Evolutionary conservation across 805 yeast species (phyloP).

Genomic region (Saturnispora ahearnii): DNA sequence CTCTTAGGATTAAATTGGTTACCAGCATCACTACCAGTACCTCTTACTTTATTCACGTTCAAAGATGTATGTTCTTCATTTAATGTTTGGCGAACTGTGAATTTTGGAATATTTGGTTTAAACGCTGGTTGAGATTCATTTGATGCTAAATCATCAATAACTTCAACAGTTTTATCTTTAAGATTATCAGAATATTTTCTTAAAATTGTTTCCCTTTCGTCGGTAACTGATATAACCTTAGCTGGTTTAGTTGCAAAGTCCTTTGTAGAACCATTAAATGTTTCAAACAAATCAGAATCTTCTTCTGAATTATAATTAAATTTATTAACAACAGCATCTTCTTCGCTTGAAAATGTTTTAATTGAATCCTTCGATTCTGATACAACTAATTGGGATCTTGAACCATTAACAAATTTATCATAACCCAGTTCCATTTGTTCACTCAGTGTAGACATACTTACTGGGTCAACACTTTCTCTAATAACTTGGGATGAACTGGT

Average conservation of each 20-base stretch:
- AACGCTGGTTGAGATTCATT: background rate
- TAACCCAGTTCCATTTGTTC: background rate
- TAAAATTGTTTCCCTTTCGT: background rate
- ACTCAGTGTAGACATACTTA: background rate
- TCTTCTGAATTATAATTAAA: background rate
- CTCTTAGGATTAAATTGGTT: background rate
- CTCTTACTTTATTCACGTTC: background rate
- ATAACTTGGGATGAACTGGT: slow-evolving; percentile 1
- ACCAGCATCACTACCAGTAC: background rate
- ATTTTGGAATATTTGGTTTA: background rate
- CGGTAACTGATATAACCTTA: background rate
- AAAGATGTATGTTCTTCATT: background rate
- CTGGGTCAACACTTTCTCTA: background rate
- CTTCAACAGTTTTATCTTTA: background rate
- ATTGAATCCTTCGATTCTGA: slow-evolving; percentile 6
- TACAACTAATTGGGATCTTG: background rate
- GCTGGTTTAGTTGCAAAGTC: slow-evolving; percentile 10
- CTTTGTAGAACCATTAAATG: slow-evolving; percentile 10
- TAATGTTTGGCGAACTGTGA: background rate
- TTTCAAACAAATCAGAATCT: slow-evolving; percentile 12
- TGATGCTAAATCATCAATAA: background rate
- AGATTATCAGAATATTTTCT: background rate
- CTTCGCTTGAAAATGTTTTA: slow-evolving; percentile 13
- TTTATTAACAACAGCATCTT: background rate
- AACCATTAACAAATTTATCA: background rate